phyloP scores from a whole-genome alignment of 192 early-diverging fungal species.

The Geranomyces variabilis region DNA sequence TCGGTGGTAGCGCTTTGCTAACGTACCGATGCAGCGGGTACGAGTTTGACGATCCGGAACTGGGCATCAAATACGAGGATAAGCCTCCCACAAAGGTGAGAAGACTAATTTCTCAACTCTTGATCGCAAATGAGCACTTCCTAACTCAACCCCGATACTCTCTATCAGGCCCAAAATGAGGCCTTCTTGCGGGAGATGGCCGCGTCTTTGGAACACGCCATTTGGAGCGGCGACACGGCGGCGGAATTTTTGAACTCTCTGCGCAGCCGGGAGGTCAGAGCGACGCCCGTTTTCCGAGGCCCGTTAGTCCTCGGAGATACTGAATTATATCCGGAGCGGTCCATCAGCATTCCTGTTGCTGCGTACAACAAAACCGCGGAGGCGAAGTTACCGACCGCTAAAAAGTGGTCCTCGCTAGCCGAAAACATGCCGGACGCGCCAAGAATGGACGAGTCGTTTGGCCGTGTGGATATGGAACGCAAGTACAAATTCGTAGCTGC shows the following conservation, averaged over 20 bases:
- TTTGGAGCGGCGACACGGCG: constrained; percentile 55
- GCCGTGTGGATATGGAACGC: constrained; percentile 42
- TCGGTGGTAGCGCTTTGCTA: background rate
- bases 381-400: constrained; percentile 58
- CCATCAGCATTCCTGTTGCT: constrained; percentile 56
- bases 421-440: constrained; percentile 42
- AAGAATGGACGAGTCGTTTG: constrained; percentile 23
- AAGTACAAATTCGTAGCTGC: constrained; percentile 41
- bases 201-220: constrained; percentile 27
- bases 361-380: constrained; percentile 62
- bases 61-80: constrained; percentile 22
- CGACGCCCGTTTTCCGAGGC: constrained; percentile 57
- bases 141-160: background rate
- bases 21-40: constrained; percentile 22
- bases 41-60: constrained; percentile 44
- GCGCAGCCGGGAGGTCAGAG: constrained; percentile 57
- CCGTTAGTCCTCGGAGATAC: constrained; percentile 59
- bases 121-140: background rate
- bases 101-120: background rate
- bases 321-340: constrained; percentile 38
- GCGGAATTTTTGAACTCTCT: constrained; percentile 46
- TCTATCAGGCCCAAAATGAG: constrained; percentile 51
- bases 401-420: constrained; percentile 66
- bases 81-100: constrained; percentile 5
- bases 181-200: constrained; percentile 52